Evolutionary conservation across 106 monocot genomes (phyloP).

Genomic region (Platanthera zijinensis): DNA sequence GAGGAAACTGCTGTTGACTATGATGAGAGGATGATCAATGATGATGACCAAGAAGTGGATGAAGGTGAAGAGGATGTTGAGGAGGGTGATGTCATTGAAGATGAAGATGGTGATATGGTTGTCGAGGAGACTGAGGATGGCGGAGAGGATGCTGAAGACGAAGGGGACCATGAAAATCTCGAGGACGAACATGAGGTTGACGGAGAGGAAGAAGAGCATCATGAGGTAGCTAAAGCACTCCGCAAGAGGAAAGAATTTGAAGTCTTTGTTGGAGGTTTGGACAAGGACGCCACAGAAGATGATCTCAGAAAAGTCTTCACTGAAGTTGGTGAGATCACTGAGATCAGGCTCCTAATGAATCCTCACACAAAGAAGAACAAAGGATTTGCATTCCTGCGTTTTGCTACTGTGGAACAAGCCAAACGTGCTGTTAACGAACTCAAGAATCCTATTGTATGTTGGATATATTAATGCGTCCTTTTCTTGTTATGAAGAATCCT

Average conservation of each 20-base stretch:
- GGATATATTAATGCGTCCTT: not conserved
- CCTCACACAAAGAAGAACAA: conserved; percentile 80
- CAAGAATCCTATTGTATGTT: conserved; percentile 69
- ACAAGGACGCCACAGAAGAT: conserved; percentile 77
- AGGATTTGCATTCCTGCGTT: conserved; percentile 93
- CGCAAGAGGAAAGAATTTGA: conserved; percentile 91
- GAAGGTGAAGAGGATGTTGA: conserved; percentile 24
- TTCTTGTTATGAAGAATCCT: not conserved
- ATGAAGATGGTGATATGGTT: conserved; percentile 30
- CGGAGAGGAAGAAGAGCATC: conserved; percentile 59
- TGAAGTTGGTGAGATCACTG: conserved; percentile 67
- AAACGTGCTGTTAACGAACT: conserved; percentile 70
- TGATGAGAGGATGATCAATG: conserved; percentile 56
- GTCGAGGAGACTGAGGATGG: conserved; percentile 51
- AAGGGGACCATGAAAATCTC: conserved; percentile 46
- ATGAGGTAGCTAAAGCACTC: conserved; percentile 60
- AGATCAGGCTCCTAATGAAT: conserved; percentile 76
- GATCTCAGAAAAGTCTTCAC: conserved; percentile 77
- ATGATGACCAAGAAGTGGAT: conserved; percentile 39
- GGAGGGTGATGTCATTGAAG: conserved; percentile 41
- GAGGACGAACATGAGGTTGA: conserved; percentile 42
- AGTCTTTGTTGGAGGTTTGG: conserved; percentile 94
- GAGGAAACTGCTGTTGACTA: conserved; percentile 59
- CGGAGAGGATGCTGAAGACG: conserved; percentile 46
- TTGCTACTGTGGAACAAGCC: conserved; percentile 90